phyloP scores from a whole-genome alignment of 2,329 filamentous ascomycete genomes.

The Aureobasidium lini region DNA sequence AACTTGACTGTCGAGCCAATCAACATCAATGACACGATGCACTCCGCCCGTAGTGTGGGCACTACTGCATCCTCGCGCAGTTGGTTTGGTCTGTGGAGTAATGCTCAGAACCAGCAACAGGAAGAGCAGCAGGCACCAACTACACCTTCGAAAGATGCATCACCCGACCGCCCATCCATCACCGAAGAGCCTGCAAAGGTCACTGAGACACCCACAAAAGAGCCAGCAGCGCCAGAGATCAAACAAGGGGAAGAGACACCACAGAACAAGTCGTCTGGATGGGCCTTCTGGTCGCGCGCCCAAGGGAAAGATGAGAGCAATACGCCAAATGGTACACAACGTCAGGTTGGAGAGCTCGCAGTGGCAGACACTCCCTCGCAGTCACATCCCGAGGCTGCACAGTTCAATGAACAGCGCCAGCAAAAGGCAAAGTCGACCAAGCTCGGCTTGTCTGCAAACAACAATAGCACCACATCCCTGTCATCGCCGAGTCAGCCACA shows the following conservation, averaged over 20 bases:
- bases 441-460: slow-evolving; percentile 20
- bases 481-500: background rate
- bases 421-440: slow-evolving; percentile 20
- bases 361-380: slow-evolving; percentile 45
- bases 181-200: slow-evolving; percentile 12
- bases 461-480: background rate
- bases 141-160: slow-evolving; percentile 2
- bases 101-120: slow-evolving; percentile 35
- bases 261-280: slow-evolving; percentile 50
- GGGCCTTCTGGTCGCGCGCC: slow-evolving; percentile 74
- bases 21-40: slow-evolving; percentile 8
- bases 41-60: background rate
- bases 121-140: slow-evolving; percentile 19
- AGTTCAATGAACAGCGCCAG: slow-evolving; percentile 39
- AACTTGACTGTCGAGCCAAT: background rate
- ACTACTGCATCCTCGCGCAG: slow-evolving; percentile 24
- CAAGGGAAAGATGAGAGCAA: slow-evolving; percentile 35
- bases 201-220: slow-evolving; percentile 13
- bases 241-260: slow-evolving; percentile 13
- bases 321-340: slow-evolving; percentile 49
- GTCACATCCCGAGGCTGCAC: slow-evolving; percentile 42
- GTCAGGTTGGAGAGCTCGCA: slow-evolving; percentile 44
- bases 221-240: background rate
- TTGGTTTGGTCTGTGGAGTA: slow-evolving; percentile 46
- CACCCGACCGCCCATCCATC: slow-evolving; percentile 15